Base-by-base conservation (phyloP, 768 basidiomycete genomes). In the Auricularia sp. region DNA sequence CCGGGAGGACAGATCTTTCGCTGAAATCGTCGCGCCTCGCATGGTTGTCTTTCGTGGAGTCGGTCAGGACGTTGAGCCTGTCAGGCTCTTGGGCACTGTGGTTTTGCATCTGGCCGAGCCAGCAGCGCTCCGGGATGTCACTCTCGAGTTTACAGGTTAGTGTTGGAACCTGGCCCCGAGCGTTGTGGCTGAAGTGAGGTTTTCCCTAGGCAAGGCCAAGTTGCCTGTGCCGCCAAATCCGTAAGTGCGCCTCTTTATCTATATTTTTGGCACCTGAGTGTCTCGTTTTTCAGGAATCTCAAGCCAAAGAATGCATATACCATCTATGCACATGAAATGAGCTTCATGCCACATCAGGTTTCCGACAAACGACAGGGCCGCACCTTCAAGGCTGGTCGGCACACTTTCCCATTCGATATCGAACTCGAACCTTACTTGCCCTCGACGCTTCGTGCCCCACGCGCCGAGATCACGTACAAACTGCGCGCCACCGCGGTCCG, bases 351-450 rank as follows among this genome's bases (percentile, higher is more conserved):
- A 14, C 39, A 42, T 14, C 8, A 96, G 62, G 89, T 92, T 70
- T 90, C 90, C 65, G 85, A 87, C 70, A 89, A 85, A 74, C 81
- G 80, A 51, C 87, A 89, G 71, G 79, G 82, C 11, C 93, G 92
- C 71, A 98, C 94, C 0, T 86, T 98, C 73, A 97, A 98, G 77
- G 92, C 94, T n/a, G 96, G 96, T 13, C 86, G 85, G 44, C 96
- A 98, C 73, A 77, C 86, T 33, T 98, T 98, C 75, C 95, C 94
- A 33, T 98, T 98, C 77, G 86, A 88, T 68, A 83, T 97, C 65
- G 85, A 88, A 66, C 79, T 98, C 35, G 91, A 92, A 29, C 92
- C 92, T 45, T 84, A 87, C 4, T 80, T 97, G 2, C 96, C 96
- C 1, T 92, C 94, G 0, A 84, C 85, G 42, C 77, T 96, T 47